phyloP scores from a whole-genome alignment of 352 stramenopile species.

The Hyaloperonospora brassicae region DNA sequence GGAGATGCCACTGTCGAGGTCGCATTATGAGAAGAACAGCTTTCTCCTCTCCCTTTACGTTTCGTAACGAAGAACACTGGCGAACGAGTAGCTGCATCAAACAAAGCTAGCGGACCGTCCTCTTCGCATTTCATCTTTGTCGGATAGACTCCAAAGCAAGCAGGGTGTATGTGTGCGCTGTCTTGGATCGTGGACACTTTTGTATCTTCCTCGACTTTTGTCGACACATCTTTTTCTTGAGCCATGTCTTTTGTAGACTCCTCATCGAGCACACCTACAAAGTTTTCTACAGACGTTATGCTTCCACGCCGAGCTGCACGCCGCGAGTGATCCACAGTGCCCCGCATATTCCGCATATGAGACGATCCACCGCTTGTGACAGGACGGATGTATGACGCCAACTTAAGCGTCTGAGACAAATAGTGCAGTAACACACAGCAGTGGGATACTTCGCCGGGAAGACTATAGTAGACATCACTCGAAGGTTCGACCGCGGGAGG shows the following conservation, averaged over 20 bases:
- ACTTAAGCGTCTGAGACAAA: slow-evolving; percentile 51
- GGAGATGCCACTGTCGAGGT: slow-evolving; percentile 3
- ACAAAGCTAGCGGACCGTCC: slow-evolving; percentile 4
- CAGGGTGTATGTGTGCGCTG: slow-evolving; percentile 22
- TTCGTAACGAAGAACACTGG: slow-evolving; percentile 22
- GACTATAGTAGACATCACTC: slow-evolving; percentile 35
- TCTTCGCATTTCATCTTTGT: slow-evolving; percentile 13
- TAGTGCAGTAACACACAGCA: slow-evolving; percentile 40
- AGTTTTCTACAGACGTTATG: slow-evolving; percentile 21
- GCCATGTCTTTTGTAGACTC: slow-evolving; percentile 12
- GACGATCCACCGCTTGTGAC: slow-evolving; percentile 24
- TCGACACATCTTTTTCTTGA: slow-evolving; percentile 4
- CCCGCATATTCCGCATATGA: slow-evolving; percentile 15
- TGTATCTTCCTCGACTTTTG: slow-evolving; percentile 2
- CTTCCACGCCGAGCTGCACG: slow-evolving; percentile 16
- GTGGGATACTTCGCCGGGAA: slow-evolving; percentile 33
- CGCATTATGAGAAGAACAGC: neutral
- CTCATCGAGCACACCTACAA: slow-evolving; percentile 15
- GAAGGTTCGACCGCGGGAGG: slow-evolving; percentile 36
- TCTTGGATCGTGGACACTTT: slow-evolving; percentile 1
- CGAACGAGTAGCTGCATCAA: slow-evolving; percentile 23
- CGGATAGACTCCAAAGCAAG: slow-evolving; percentile 25
- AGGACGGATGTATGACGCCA: slow-evolving; percentile 48
- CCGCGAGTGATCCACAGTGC: slow-evolving; percentile 10
- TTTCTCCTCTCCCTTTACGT: slow-evolving; percentile 1